Evolutionary conservation across 2,329 filamentous ascomycete species (phyloP).

Genomic region (Epichloe baconii): DNA sequence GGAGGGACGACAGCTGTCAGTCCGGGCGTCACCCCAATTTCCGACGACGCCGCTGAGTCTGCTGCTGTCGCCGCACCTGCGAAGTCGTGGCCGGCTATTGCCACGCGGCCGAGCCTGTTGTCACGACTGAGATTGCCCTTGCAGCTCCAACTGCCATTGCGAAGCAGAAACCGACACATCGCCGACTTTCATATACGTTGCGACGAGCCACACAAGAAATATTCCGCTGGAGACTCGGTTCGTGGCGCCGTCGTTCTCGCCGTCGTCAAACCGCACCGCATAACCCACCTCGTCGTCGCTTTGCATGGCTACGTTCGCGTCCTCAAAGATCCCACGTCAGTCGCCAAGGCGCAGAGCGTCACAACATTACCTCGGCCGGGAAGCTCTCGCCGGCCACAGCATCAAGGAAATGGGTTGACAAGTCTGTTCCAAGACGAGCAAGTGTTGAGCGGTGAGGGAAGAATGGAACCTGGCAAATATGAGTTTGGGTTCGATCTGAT

Average conservation of each 20-base stretch:
- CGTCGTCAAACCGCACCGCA: conserved; percentile 58
- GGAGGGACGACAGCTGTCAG: not conserved
- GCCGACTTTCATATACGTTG: conserved; percentile 68
- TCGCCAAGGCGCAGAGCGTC: conserved; percentile 35
- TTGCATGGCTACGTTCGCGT: conserved; percentile 71
- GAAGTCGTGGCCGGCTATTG: conserved; percentile 10
- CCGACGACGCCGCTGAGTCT: conserved; percentile 16
- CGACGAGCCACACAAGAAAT: conserved; percentile 65
- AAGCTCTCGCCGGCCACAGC: conserved; percentile 32
- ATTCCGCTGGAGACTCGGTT: conserved; percentile 62
- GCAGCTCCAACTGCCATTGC: conserved; percentile 32
- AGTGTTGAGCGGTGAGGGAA: conserved; percentile 65
- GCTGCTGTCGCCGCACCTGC: conserved; percentile 14
- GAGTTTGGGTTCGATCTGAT: conserved; percentile 67
- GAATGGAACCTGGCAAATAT: conserved; percentile 60
- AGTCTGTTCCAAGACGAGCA: conserved; percentile 73
- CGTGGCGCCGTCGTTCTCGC: conserved; percentile 60
- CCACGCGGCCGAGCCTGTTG: conserved; percentile 27
- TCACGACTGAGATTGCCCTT: conserved; percentile 37
- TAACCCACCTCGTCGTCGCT: conserved; percentile 69
- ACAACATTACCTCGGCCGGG: conserved; percentile 27
- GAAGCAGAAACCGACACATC: conserved; percentile 47
- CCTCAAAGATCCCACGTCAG: conserved; percentile 53
- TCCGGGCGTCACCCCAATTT: not conserved
- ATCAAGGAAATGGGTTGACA: conserved; percentile 66